Evolutionary conservation across 192 early-diverging fungal species (phyloP), one percentile per base, ranked within the genome.

Genomic region (Gaertneriomyces sp.): DNA sequence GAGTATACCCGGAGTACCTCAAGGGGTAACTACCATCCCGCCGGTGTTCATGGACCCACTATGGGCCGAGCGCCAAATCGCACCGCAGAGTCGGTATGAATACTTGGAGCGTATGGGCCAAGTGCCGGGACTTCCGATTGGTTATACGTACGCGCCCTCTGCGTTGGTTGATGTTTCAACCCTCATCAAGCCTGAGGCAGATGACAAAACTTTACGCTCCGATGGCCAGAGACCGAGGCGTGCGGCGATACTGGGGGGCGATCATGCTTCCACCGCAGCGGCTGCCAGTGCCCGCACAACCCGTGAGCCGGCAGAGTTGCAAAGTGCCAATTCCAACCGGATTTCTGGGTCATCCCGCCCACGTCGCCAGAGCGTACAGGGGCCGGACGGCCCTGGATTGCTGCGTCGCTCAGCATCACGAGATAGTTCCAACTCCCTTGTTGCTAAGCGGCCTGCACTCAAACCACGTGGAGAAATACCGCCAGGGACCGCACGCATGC

Each of bases 1-100:
- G 17, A 57, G 46, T 9, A 80, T 86, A 57, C 84, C 81, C 1
- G 84, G 84, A 16, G 82, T 86, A 0, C 84, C 84, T 1, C 50
- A 41, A 4, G 76, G 55, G 9, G 76, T 72, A 4, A 86, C 84
- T 5, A 80, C 84, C 0, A 76, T 79, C 42, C 82, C 84, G 6
- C 82, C 81, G 2, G 69, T 84, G 0, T 86, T 82, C 62, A 79
- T 86, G 78, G 70, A 64, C 58, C 60, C 70, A 45, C 42, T 65
- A 45, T 85, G 80, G 78, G 73, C 73, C 25, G 78, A 81, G 43
- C 68, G 71, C 55, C 74, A 76, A 45, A 67, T 61, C 8, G 56
- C 73, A 4, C 81, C 82, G 45, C 33, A 46, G 25, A 77, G 65
- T 40, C 63, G 62, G 4, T 81, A 82, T 60, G 81, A 86, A 62